Conservation (phyloP, 2,329 filamentous ascomycete genomes). For the Domatiomyces globalis region DNA sequence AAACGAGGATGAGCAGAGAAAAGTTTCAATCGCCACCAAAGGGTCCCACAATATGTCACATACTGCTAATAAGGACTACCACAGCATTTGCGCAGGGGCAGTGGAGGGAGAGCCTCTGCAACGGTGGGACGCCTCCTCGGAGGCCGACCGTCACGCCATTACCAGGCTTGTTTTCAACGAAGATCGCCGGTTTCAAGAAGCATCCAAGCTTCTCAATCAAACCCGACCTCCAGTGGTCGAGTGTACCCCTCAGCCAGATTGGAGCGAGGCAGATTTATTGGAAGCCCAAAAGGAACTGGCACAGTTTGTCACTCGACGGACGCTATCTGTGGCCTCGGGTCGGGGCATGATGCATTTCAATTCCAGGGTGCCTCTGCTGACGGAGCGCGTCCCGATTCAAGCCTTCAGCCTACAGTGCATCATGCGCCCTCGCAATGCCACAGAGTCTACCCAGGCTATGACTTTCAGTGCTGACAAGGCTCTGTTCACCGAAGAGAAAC, state of each 20-base stretch:
- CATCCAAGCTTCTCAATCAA: constrained; percentile 70
- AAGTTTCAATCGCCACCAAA: constrained; percentile 32
- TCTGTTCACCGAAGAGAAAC: constrained; percentile 84
- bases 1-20: constrained; percentile 41
- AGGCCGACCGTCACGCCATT: constrained; percentile 68
- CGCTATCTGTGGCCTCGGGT: constrained; percentile 75
- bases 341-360: constrained; percentile 79
- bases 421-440: constrained; percentile 83
- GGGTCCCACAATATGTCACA: constrained; percentile 29
- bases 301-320: constrained; percentile 71
- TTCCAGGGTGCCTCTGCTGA: constrained; percentile 72
- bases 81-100: constrained; percentile 50
- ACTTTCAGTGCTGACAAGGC: constrained; percentile 74
- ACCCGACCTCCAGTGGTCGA: constrained; percentile 66
- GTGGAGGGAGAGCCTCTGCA: constrained; percentile 37
- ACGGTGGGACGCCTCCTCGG: constrained; percentile 62
- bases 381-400: constrained; percentile 76
- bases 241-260: constrained; percentile 57
- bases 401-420: constrained; percentile 86
- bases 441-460: constrained; percentile 24
- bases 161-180: constrained; percentile 82
- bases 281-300: constrained; percentile 88
- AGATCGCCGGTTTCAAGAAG: constrained; percentile 79
- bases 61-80: constrained; percentile 57
- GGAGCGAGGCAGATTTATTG: constrained; percentile 73